Percentiles rank a stretch among this genome's conserved stretches.
Evolutionary conservation across 257 asterid genomes (phyloP).

Genomic region (Primulina eburnea): DNA sequence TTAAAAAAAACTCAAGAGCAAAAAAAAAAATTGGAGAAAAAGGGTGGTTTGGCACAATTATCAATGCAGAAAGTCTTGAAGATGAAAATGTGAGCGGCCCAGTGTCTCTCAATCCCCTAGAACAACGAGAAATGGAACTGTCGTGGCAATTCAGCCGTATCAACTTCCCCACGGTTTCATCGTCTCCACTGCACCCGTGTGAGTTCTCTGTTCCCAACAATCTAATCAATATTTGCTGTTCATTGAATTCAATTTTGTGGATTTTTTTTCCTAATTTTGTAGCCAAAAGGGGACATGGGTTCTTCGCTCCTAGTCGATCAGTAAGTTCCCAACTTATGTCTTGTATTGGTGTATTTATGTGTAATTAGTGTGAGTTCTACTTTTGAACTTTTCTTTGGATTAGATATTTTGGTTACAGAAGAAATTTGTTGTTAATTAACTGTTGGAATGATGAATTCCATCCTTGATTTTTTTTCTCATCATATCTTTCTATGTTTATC

Average conservation of each 20-base stretch:
- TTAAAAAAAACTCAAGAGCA: too few species aligned
- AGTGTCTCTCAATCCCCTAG: background rate
- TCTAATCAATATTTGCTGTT: background rate
- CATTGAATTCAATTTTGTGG: background rate
- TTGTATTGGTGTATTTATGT: background rate
- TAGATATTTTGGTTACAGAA: background rate
- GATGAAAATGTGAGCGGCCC: background rate
- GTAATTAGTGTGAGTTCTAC: background rate
- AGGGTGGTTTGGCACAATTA: background rate
- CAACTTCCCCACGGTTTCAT: slow-evolving; percentile 23
- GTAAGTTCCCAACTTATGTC: slow-evolving; percentile 25
- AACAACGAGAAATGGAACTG: slow-evolving; percentile 30
- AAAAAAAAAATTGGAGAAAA: too few species aligned
- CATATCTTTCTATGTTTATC: too few species aligned
- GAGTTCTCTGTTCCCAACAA: slow-evolving; percentile 23
- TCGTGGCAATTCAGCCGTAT: slow-evolving; percentile 28
- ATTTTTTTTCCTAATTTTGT: slow-evolving; percentile 22
- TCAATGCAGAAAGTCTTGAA: background rate
- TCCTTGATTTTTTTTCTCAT: too few species aligned
- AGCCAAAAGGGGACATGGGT: slow-evolving; percentile 28
- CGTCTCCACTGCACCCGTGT: slow-evolving; percentile 34
- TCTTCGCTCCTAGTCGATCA: slow-evolving; percentile 22
- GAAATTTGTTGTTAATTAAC: background rate
- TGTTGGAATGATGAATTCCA: too few species aligned
- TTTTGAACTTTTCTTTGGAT: slow-evolving; percentile 27